Percentiles rank a stretch among this genome's conserved stretches.
Evolutionary conservation across 306 rosid genomes (phyloP).

Genomic region (Acacia crassicarpa): DNA sequence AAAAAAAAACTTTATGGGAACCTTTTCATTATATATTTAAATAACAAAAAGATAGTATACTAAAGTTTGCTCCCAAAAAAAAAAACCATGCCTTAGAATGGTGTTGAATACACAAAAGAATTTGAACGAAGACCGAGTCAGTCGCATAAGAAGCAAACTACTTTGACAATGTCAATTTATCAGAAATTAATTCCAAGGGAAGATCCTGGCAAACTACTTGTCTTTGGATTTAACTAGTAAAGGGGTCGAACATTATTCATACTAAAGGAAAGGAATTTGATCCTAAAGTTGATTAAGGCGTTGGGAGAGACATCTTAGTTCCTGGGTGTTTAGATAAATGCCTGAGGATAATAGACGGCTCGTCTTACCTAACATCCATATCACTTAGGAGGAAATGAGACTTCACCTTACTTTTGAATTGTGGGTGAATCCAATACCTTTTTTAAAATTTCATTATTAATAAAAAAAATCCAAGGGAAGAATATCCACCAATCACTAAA

Average conservation of each 20-base stretch:
- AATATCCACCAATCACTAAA: not conserved
- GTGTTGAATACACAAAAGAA: not conserved
- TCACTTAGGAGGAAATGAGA: too few species aligned
- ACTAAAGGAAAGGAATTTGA: too few species aligned
- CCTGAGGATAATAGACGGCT: too few species aligned
- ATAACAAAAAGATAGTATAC: not conserved
- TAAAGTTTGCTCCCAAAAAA: not conserved
- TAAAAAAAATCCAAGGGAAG: not conserved
- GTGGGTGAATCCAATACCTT: too few species aligned
- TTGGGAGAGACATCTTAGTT: too few species aligned
- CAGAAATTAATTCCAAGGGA: not conserved
- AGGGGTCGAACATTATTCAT: too few species aligned
- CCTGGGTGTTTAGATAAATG: too few species aligned
- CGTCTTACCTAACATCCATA: too few species aligned
- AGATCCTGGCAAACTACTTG: not conserved
- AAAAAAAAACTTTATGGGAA: not conserved
- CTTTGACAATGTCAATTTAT: not conserved
- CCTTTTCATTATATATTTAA: not conserved
- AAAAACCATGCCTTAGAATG: not conserved
- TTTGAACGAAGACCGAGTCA: not conserved
- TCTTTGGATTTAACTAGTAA: too few species aligned
- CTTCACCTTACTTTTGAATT: too few species aligned
- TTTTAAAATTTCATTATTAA: too few species aligned
- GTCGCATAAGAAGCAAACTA: not conserved
- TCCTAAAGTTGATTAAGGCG: too few species aligned